Conservation (phyloP, 148 eudicot species). For the Rhododendron kiyosumense region DNA sequence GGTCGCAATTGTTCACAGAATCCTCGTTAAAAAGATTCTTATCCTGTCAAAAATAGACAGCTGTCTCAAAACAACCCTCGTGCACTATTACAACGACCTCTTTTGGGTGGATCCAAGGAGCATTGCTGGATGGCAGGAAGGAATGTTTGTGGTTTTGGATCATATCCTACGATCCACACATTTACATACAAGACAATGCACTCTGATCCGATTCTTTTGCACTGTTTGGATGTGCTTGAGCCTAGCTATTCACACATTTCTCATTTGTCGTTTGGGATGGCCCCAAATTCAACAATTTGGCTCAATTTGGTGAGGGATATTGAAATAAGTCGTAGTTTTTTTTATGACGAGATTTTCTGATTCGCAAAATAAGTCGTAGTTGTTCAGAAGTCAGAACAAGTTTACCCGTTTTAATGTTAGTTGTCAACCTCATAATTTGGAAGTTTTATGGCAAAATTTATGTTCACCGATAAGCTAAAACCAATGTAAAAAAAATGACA, state of each 20-base stretch:
- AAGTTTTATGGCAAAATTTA: too few relatives aligned
- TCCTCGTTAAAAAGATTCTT: too few relatives aligned
- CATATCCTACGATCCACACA: neutral
- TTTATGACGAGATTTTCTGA: too few relatives aligned
- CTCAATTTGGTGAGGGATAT: neutral
- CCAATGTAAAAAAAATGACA: too few relatives aligned
- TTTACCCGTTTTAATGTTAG: too few relatives aligned
- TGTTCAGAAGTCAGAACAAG: too few relatives aligned
- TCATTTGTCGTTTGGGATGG: neutral
- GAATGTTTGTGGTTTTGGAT: neutral
- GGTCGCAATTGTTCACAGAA: too few relatives aligned
- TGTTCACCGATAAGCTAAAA: too few relatives aligned
- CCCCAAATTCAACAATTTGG: neutral
- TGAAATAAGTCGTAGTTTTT: neutral
- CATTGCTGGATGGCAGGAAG: neutral
- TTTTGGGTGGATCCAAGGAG: constrained; percentile 9
- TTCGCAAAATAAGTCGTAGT: neutral
- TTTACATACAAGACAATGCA: neutral
- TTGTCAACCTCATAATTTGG: too few relatives aligned
- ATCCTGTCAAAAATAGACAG: neutral
- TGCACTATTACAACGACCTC: neutral
- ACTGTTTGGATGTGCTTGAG: neutral
- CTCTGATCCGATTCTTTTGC: neutral
- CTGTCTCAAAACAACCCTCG: neutral
- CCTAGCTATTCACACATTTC: neutral